phyloP scores from a whole-genome alignment of 306 rosid genomes.

The Fagus crenata region DNA sequence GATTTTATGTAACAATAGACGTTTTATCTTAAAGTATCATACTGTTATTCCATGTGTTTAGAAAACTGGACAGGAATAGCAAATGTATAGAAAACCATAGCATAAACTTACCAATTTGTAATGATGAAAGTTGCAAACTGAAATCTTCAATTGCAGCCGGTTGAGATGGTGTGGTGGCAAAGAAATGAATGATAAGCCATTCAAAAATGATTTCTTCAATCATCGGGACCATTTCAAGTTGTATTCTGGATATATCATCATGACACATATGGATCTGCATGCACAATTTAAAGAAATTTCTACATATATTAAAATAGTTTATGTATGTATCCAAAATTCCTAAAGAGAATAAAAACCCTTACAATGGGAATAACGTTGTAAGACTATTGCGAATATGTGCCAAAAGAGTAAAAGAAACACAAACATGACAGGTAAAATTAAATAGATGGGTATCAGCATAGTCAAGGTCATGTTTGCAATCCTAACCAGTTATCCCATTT shows the following conservation, averaged over 20 bases:
- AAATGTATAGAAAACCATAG: constrained; percentile 16
- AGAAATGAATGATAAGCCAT: constrained; percentile 75
- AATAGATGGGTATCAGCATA: neutral
- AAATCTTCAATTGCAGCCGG: constrained; percentile 76
- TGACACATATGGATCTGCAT: constrained; percentile 68
- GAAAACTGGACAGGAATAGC: constrained; percentile 8
- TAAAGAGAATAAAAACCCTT: neutral
- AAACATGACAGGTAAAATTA: constrained; percentile 2
- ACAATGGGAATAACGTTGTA: neutral
- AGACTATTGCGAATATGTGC: neutral
- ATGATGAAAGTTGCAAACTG: constrained; percentile 73
- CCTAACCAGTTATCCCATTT: neutral
- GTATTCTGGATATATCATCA: constrained; percentile 70
- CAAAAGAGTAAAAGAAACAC: neutral
- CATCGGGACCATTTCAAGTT: constrained; percentile 78
- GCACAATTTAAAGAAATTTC: constrained; percentile 10
- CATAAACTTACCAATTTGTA: constrained; percentile 73
- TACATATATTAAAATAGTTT: neutral
- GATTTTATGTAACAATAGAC: neutral
- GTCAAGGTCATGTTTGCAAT: neutral
- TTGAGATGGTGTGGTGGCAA: constrained; percentile 75
- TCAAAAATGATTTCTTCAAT: constrained; percentile 80
- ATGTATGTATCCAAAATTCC: neutral
- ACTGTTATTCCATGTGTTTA: neutral
- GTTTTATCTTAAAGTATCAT: neutral